Evolutionary conservation across 805 yeast species (phyloP), one percentile per base, ranked within the genome.

Genomic region (Wickerhamomyces chambardii): DNA sequence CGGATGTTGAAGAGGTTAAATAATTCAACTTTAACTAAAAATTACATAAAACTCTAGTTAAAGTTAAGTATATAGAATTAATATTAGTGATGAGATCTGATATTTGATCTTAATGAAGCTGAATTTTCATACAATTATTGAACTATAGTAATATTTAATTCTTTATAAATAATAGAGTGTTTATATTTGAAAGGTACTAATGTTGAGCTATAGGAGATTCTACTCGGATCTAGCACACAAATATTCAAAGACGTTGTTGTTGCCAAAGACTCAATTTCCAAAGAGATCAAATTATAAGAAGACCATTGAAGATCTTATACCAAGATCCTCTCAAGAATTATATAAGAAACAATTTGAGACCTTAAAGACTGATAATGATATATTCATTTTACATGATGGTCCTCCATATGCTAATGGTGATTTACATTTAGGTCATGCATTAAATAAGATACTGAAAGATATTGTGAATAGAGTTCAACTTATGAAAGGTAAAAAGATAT

Each of bases 381-480:
- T 68, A 26, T 90, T 82, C 47, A 69, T 81, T 2, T 61, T 92
- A 1, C 97, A 89, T 47, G 99, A 92, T 59, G 99, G 99, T 0
- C 99, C 99, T 0, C 99, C 99, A 0, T 92, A 90, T 58, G 97
- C 98, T 11, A 92, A 92, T 53, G 98, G 97, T 4, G 86, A 81
- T 42, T 62, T 92, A 17, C 99, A 92, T 55, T 57, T 89, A 33
- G 86, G 97, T 36, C 99, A 92, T 59, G 85, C 97, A 0, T 59
- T 92, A 47, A 92, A 92, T 61, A 90, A 92, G 53, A 72, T 87
- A 16, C 57, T 86, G 36, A 92, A 92, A 55, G 99, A 92, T 56
- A 76, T 92, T 31, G 74, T 90, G 31, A 73, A 75, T 42, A 64
- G 99, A 34, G 79, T 63, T 45, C 77, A 85, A 49, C 60, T 89